Base-by-base conservation (phyloP, 176 grass and related monocot species). In the Poa pratensis region DNA sequence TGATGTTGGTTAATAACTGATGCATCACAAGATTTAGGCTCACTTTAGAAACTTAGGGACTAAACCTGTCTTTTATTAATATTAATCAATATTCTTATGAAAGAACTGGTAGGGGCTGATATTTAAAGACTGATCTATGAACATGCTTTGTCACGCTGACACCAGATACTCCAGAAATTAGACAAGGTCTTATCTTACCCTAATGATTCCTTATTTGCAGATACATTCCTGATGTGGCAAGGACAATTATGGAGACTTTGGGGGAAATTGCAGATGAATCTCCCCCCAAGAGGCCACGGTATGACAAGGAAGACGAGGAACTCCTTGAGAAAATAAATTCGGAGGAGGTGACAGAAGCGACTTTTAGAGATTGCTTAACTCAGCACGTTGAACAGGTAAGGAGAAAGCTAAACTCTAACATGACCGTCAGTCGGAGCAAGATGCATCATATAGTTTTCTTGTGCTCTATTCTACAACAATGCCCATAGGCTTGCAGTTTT, bases 381-480 rank as follows among this genome's bases (percentile, higher is more conserved):
- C 93, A 94, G 48, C 86, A 95, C 84, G 91, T 98, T 70, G 96
- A 98, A 85, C 96, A 98, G 91, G 93, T 98, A 94, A 87, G 83
- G 39, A 78, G 49, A 27, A 39, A 61, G 42, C 26, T 60, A 22
- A 17, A 72, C 69, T 43, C 39, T 72, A 72, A 43, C n/a, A 60
- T 11, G 26, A 40, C 77, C 19, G 82, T 3, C 50, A 59, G 39
- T 7, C 34, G 18, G 50, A 67, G 13, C 65, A 70, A 70, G 24
- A 62, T 40, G 17, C 28, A 35, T 69, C 34, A 53, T 22, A 83
- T 52, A 50, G 16, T 64, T 76, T 70, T 48, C 17, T 0, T 3
- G 17, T 77, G 17, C 11, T 42, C 10, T 87, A 65, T 14, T 55
- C 16, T 70, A 32, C 35, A 57, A 24, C 4, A 80, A 64, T 43